A percentile compares a stretch with the other conserved stretches of the same genome.
Conservation (phyloP, 108 stramenopile genomes). For the Skeletonema costatum region DNA sequence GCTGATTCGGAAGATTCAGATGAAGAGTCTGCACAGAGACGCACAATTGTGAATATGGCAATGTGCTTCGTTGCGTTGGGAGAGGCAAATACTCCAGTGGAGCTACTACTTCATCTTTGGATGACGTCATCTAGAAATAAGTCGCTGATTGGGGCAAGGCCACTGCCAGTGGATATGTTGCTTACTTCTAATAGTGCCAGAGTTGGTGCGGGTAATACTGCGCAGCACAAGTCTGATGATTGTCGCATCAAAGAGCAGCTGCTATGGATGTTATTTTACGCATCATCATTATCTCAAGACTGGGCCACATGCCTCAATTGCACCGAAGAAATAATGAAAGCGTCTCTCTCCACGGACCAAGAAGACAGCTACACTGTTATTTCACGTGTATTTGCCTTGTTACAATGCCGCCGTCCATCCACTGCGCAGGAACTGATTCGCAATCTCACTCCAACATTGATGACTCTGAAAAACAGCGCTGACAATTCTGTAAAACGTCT, state of each 20-base stretch:
- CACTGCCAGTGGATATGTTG: conserved; percentile 21
- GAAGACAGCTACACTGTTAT: background rate
- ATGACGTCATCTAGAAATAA: conserved; percentile 5
- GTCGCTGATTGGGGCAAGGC: background rate
- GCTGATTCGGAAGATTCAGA: conserved; percentile 17
- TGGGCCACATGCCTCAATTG: conserved; percentile 39
- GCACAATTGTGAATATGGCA: conserved; percentile 36
- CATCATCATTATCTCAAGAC: conserved; percentile 37
- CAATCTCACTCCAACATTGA: background rate
- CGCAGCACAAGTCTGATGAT: background rate
- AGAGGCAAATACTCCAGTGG: conserved; percentile 29
- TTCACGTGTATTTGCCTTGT: conserved; percentile 28
- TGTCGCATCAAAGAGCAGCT: conserved; percentile 1
- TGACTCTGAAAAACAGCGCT: background rate
- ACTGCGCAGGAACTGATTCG: conserved; percentile 16
- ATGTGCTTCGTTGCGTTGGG: conserved; percentile 47
- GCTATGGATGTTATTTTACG: conserved; percentile 49
- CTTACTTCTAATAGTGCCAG: background rate
- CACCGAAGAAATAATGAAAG: conserved; percentile 23
- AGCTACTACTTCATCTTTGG: conserved; percentile 42
- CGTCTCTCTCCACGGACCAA: background rate
- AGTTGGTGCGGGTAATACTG: background rate
- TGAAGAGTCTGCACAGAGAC: conserved; percentile 32
- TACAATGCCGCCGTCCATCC: conserved; percentile 43
- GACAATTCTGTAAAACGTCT: background rate